Conservation (phyloP, 2,329 filamentous ascomycete species). For the Pestalotiopsis sp. region DNA sequence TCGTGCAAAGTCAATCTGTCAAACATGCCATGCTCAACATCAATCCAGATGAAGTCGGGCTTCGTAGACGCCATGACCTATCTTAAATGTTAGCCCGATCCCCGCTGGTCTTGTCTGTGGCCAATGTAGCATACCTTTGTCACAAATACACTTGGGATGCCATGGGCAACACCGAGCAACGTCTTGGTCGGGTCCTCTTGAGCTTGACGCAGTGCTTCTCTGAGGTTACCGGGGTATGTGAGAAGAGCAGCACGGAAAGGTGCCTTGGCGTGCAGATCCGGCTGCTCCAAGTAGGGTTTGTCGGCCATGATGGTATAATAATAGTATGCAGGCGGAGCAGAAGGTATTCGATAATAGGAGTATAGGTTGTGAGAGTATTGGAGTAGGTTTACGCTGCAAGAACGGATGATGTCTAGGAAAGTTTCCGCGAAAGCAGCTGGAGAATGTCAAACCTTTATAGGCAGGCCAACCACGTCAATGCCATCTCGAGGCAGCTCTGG, state of each 20-base stretch:
- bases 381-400: neutral
- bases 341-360: neutral
- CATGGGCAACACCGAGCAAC: slow-evolving; percentile 19
- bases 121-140: slow-evolving; percentile 15
- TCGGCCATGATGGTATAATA: slow-evolving; percentile 9
- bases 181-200: slow-evolving; percentile 18
- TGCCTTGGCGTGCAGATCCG: slow-evolving; percentile 17
- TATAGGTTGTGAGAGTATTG: neutral
- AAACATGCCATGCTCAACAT: slow-evolving; percentile 20
- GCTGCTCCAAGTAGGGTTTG: slow-evolving; percentile 17
- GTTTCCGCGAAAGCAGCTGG: neutral
- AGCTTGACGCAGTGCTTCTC: slow-evolving; percentile 15
- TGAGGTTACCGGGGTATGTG: slow-evolving; percentile 19
- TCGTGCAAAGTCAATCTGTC: slow-evolving; percentile 17
- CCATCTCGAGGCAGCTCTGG: neutral
- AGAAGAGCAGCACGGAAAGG: slow-evolving; percentile 18
- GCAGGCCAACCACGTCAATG: neutral
- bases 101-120: neutral
- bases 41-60: slow-evolving; percentile 23
- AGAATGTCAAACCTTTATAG: neutral
- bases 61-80: slow-evolving; percentile 18
- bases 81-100: neutral
- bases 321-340: neutral
- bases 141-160: slow-evolving; percentile 19
- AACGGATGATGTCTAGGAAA: neutral